These are phyloP conservation scores for Jamesozyma rosinii DNA, from an alignment of 805 yeast species.

Conservation along the genomic window DNA sequence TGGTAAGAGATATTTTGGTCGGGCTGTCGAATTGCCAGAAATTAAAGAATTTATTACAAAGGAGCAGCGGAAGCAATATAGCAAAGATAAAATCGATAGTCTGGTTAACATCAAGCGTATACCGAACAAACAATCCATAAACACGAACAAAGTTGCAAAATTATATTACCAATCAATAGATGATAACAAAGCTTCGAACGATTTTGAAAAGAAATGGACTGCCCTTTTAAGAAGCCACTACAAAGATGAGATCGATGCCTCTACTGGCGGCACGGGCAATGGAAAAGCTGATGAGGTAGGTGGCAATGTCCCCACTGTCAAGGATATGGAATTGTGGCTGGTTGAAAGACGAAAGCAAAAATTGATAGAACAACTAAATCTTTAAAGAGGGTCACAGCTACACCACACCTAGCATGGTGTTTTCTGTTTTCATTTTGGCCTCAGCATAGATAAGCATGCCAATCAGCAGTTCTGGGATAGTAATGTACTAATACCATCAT, in stretches of 20 bases:
- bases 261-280: neutral
- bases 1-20: constrained; percentile 70
- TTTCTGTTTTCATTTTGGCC: no score
- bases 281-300: constrained; percentile 2
- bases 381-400: no score
- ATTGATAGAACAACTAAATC: constrained; percentile 25
- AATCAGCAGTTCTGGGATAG: no score
- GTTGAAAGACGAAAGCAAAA: constrained; percentile 39
- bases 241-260: constrained; percentile 5
- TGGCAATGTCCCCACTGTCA: constrained; percentile 26
- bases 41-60: constrained; percentile 42
- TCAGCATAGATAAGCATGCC: no score
- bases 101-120: constrained; percentile 5
- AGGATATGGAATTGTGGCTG: constrained; percentile 39
- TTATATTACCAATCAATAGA: neutral
- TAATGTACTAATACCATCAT: no score
- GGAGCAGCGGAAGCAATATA: constrained; percentile 17
- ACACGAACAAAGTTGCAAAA: constrained; percentile 1
- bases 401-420: no score
- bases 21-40: constrained; percentile 75
- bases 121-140: constrained; percentile 4
- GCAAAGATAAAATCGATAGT: constrained; percentile 7
- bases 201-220: constrained; percentile 14
- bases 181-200: neutral
- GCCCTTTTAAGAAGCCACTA: constrained; percentile 7